Base-by-base conservation (phyloP, 257 asterid genomes). In the Solanum pinnatisectum region DNA sequence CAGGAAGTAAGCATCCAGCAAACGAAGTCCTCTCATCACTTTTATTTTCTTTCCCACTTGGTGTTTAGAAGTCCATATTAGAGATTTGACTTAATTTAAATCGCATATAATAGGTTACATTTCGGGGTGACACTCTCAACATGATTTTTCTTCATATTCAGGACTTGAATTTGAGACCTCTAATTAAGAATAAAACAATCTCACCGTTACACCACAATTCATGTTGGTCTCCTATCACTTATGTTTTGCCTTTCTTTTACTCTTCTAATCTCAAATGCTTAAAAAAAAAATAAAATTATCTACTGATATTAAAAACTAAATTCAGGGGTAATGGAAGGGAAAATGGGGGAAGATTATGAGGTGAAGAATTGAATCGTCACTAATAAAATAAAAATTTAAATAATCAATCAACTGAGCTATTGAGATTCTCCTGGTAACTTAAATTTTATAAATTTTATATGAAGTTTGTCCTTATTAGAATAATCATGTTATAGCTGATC, bases 301-400 rank as follows among this genome's bases (percentile, higher is more conserved):
- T 74, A 74, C 84, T 40, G 13, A 77, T 40, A 12, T 40, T 77
- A 23, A n/a, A 23, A 40, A n/a, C 23, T n/a, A 72, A 59, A 59
- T 0, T 59, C 25, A 8, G 27, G 0, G 5, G 1, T 8, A 20
- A 59, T 0, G 27, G 20, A 59, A 59, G 25, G 2, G 1, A 8
- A 59, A 59, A 3, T 0, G 0, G 0, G 25, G 4, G 0, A 0
- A 20, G 25, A 59, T 16, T 52, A 59, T 7, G 0, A 59, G 25
- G 1, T 20, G 25, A 20, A 52, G 10, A 52, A 52, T 52, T 18
- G 10, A 8, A 59, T 20, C 5, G 12, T 59, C 12, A 59, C 0
- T 8, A 59, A 59, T 2, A 59, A 59, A 59, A 59, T 59, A 20
- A 59, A 59, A 52, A 18, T 16, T 6, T 6, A 52, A 16, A 6